Evolutionary conservation across 192 early-diverging fungal genomes (phyloP), one percentile per base, ranked within the genome.

Genomic region (Backusella macrospora): DNA sequence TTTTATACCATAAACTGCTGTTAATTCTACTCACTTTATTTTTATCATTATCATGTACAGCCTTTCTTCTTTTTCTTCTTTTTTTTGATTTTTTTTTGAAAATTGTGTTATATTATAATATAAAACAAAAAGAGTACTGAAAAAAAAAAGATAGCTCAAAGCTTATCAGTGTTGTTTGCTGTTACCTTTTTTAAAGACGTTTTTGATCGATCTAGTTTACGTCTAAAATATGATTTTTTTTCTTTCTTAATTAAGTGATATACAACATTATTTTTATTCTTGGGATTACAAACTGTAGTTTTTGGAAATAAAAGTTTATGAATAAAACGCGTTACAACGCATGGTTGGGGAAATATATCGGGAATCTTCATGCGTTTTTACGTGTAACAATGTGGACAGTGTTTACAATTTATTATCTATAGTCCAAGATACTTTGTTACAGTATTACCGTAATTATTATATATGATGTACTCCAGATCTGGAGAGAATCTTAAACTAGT

Each of bases 1-100:
- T 59, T 23, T 59, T 59, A 59, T 59, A 59, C 52, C 52, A 59
- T 59, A 59, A 59, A 59, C 52, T 59, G 52, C 52, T 59, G 52
- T 59, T 59, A 59, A 59, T 59, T 59, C 26, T 59, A 59, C 52
- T 21, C 52, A 23, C 18, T 55, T 52, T 47, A 16, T 48, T 49
- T 18, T 55, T 55, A 26, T 55, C 52, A 55, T 55, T 55, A 55
- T 26, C 52, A 23, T 55, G 52, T 55, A 55, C 52, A 23, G 52
- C 48, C 48, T 52, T 18, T 52, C 10, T 23, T 10, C 26, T 26
- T n/a, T 52, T 18, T 52, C 18, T 23, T 23, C 12, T 59, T 26
- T n/a, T 52, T 18, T 52, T 52, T 55, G 10, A 23, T 55, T 55
- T 55, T 9, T 23, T 26, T 59, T 26, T 59, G 52, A 59, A 59